Evolutionary conservation across 768 basidiomycete species (phyloP).

Genomic region (Lentinula edodes): DNA sequence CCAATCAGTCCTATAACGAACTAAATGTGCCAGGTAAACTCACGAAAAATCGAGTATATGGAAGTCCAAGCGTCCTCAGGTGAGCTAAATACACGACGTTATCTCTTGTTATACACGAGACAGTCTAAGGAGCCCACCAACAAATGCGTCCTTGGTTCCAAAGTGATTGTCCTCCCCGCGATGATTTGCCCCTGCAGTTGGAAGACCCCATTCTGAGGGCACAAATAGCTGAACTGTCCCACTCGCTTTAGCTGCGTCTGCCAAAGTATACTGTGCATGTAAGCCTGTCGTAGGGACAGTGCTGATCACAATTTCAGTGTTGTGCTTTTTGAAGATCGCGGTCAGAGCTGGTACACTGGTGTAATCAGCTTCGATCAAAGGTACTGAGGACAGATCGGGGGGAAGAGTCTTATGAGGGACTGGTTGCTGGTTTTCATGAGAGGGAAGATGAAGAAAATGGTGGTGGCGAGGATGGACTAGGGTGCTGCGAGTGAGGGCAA

Average conservation of each 20-base stretch:
- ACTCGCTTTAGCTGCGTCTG: not conserved
- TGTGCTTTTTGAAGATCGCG: not conserved
- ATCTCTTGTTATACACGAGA: not conserved
- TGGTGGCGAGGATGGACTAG: not conserved
- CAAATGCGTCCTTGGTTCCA: not conserved
- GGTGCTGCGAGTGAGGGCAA: not conserved
- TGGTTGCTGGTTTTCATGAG: not conserved
- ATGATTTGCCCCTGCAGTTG: not conserved
- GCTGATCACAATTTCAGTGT: not conserved
- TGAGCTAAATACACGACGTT: not conserved
- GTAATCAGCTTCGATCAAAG: not conserved
- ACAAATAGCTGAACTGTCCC: not conserved
- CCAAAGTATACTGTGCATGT: not conserved
- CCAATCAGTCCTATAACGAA: not conserved
- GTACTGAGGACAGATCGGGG: not conserved
- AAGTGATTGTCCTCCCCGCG: not conserved
- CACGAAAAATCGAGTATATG: conserved; percentile 1
- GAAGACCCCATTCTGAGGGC: not conserved
- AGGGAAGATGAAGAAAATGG: not conserved
- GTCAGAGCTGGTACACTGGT: not conserved
- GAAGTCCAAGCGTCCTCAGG: not conserved
- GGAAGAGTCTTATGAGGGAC: not conserved
- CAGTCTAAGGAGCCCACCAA: not conserved
- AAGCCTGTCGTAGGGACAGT: not conserved
- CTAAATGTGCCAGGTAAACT: not conserved